Percentiles rank a stretch among this genome's conserved stretches.
These are phyloP conservation scores for Microthlaspi erraticum DNA, from an alignment of 345 rosid species.

Conservation along the genomic window DNA sequence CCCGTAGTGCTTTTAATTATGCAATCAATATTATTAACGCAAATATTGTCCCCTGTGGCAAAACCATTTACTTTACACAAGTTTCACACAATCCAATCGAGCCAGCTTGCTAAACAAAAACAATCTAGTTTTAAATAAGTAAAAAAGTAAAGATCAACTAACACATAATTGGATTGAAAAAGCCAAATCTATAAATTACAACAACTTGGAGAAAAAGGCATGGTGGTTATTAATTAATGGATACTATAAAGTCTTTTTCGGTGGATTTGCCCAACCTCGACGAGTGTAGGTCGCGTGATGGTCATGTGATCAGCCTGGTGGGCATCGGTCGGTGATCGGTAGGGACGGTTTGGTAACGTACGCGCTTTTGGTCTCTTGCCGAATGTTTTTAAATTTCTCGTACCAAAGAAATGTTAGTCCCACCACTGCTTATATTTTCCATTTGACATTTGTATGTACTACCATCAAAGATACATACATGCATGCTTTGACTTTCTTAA, in stretches of 20 bases:
- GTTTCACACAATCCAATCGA: neutral
- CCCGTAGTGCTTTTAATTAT: no score
- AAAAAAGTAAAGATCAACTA: neutral
- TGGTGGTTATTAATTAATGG: no score
- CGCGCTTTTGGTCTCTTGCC: neutral
- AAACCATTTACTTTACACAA: neutral
- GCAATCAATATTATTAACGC: neutral
- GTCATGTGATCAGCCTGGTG: constrained; percentile 21
- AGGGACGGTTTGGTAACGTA: constrained; percentile 33
- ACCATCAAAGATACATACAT: no score
- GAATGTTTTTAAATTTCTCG: constrained; percentile 16
- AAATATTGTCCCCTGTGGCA: neutral
- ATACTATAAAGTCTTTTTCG: constrained; percentile 1
- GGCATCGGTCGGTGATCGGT: constrained; percentile 13
- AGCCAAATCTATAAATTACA: neutral
- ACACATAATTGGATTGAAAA: neutral
- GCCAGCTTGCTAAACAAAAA: neutral
- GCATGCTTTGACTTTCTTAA: no score
- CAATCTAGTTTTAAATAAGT: neutral
- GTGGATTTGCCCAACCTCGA: constrained; percentile 28
- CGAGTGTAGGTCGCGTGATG: neutral
- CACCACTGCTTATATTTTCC: neutral
- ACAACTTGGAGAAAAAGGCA: constrained; percentile 6
- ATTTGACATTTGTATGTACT: no score
- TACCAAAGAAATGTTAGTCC: constrained; percentile 10